Evolutionary conservation across 2,329 filamentous ascomycete genomes (phyloP).

Genomic region (Diplodia seriata): DNA sequence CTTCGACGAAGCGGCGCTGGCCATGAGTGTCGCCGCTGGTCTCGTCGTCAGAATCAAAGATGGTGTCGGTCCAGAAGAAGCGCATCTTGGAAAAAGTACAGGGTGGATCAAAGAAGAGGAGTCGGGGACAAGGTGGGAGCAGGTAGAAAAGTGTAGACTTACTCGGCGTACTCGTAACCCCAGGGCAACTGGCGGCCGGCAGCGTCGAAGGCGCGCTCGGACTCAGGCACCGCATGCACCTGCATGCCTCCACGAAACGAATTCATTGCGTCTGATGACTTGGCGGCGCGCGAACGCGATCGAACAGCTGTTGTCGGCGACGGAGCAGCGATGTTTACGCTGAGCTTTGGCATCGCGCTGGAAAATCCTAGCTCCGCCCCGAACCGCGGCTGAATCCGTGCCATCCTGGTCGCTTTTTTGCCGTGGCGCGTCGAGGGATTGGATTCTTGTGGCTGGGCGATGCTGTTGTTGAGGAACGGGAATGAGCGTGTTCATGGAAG

Average conservation of each 20-base stretch:
- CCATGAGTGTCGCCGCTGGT: constrained; percentile 50
- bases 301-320: background rate
- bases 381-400: constrained; percentile 21
- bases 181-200: constrained; percentile 67
- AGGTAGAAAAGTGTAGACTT: constrained; percentile 42
- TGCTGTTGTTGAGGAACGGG: background rate
- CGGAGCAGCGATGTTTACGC: constrained; percentile 21
- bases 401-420: constrained; percentile 9
- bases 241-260: constrained; percentile 58
- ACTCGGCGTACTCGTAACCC: constrained; percentile 69
- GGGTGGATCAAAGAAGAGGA: constrained; percentile 15
- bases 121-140: background rate
- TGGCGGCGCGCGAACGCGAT: constrained; percentile 27
- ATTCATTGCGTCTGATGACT: constrained; percentile 28
- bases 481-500: background rate
- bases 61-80: constrained; percentile 17
- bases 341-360: constrained; percentile 11
- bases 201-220: constrained; percentile 66
- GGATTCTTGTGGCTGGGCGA: background rate
- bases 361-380: constrained; percentile 30
- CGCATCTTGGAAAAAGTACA: constrained; percentile 22
- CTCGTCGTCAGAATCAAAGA: constrained; percentile 39
- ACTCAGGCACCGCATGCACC: constrained; percentile 69
- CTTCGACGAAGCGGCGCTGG: constrained; percentile 62
- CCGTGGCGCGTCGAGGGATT: background rate